Base-by-base conservation (phyloP, 2,329 filamentous ascomycete genomes). In the Fusarium sp. region DNA sequence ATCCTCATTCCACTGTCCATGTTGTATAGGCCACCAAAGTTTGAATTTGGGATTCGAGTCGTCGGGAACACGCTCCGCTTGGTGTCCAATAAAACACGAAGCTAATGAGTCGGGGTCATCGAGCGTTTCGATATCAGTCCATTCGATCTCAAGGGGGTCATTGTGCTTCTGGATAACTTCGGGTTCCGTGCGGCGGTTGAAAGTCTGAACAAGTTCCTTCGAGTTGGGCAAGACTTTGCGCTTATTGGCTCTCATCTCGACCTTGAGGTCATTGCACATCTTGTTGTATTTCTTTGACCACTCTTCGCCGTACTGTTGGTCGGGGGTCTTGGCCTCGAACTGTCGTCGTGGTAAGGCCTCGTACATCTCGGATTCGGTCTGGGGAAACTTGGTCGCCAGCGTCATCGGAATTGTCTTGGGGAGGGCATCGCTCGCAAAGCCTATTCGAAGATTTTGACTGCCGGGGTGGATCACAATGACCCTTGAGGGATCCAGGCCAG, bases 141-240 rank as follows among this genome's bases (percentile, higher is more conserved):
- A 99, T 73, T 98, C 95, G 57, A 98, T 92, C 74, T 96, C 93
- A 76, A 97, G 87, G 1, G 95, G 94, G 79, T 99, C 96, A 80
- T 98, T 99, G 83, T 98, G 96, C 79, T 96, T 93, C 10, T 93
- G 92, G 69, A 99, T 98, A 55, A 92, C 89, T 76, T 98, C 96
- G 12, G 94, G 92, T 39, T 93, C 91, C 2, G 91, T 93, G 54
- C 94, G 90, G 60, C 93, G 90, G 82, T 99, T 99, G 87, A 94
- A 98, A 80, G 98, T 98, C 74, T 95, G 91, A 3, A 98, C 96
- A 66, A 98, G 87, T 80, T 99, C 96, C 82, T 98, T 97, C 1
- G 95, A 98, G 81, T 98, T 98, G n/a, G 96, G 96, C 56, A 98
- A 85, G 22, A 98, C 95, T 81, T 97, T 93, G 80, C 94, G 92